Base-by-base conservation (phyloP, 2,329 filamentous ascomycete genomes). In the Trichoderma harzianum region DNA sequence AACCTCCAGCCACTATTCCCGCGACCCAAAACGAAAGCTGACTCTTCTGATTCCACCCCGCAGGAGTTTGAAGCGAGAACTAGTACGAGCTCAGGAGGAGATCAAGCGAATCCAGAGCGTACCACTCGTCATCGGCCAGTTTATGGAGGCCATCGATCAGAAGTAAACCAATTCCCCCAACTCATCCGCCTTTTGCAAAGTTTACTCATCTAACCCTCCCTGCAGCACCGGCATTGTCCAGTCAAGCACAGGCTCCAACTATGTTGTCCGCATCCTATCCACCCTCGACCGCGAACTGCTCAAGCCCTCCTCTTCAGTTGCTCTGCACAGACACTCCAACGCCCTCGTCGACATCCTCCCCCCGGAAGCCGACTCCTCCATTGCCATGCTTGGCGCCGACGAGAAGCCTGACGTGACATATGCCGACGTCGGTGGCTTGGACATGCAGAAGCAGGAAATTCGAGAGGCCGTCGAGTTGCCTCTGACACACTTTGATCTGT, bases 371-470 rank as follows among this genome's bases (percentile, higher is more conserved):
- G 96, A 99, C 84, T 98, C 95, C 47, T 98, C 95, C 51, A 99
- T 99, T 81, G 96, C 96, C 75, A 99, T 99, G 96, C 89, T 99
- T 69, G 95, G 95, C 73, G 89, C 92, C 71, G 93, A 97, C 79
- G 96, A 99, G 88, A 99, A 98, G 88, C 96, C 96, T 39, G 96
- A 99, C 82, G 93, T 99, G 73, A 97, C 95, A 57, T 99, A 99
- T 79, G 95, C 95, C 74, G 96, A 99, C 82, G 96, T 99, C 74
- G 96, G 96, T 86, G 96, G 96, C 63, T 85, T 98, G 76, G 96
- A 99, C 79, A 99, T 99, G 96, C 96, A 99, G 85, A 99, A 99
- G 87, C 96, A 99, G 85, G 96, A 99, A 84, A 99, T 99, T 75
- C 90, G 96, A 76, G 96, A 99, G 84, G 96, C 96, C 12, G 96